Evolutionary conservation across 2,329 filamentous ascomycete species (phyloP).

Genomic region (Lasiodiplodia citricola): DNA sequence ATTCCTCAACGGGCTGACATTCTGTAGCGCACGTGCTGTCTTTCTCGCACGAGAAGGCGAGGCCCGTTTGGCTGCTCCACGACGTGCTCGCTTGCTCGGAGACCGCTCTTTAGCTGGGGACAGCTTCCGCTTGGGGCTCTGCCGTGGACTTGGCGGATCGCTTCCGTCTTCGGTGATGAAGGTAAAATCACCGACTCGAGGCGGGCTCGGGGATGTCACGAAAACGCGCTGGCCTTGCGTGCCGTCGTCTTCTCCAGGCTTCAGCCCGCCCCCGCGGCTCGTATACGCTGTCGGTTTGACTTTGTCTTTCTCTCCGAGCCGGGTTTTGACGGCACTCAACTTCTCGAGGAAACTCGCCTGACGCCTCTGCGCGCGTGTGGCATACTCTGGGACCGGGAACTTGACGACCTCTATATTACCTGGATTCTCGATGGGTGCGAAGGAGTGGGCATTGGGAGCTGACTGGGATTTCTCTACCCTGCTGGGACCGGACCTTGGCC

Average conservation of each 20-base stretch:
- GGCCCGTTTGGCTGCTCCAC: neutral
- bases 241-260: conserved; percentile 16
- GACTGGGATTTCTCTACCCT: conserved; percentile 72
- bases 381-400: conserved; percentile 17
- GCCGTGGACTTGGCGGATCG: conserved; percentile 9
- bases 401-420: neutral
- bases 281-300: conserved; percentile 12
- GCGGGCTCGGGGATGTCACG: neutral
- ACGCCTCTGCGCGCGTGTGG: conserved; percentile 17
- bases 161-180: conserved; percentile 24
- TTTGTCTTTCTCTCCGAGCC: conserved; percentile 23
- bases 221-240: conserved; percentile 9
- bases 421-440: conserved; percentile 8
- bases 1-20: conserved; percentile 19
- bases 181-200: conserved; percentile 6
- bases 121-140: neutral
- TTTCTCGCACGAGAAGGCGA: neutral
- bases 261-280: neutral
- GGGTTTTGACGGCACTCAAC: conserved; percentile 21
- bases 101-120: neutral
- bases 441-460: conserved; percentile 70
- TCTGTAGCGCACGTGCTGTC: neutral
- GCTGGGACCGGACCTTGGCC: conserved; percentile 32
- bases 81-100: neutral
- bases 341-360: conserved; percentile 21